Evolutionary conservation across 2,329 filamentous ascomycete genomes (phyloP), one percentile per base, ranked within the genome.

Genomic region (Ceratocystis alfenasii): DNA sequence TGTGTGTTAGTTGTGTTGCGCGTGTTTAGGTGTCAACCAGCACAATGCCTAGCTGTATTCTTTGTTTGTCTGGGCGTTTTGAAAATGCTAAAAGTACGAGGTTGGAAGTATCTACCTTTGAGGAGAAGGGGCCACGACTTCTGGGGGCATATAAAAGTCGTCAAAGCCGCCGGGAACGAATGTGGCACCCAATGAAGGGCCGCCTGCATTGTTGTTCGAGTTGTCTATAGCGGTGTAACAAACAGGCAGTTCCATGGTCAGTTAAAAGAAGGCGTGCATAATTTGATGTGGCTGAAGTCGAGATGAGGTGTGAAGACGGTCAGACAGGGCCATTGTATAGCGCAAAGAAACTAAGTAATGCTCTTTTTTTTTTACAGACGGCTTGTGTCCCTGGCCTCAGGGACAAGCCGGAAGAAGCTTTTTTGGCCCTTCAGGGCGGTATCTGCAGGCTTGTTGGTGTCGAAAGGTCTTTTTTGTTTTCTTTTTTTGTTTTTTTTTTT

Each of bases 111-210:
- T 80, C 71, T 72, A 84, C 82, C 82, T 78, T 75, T 84, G 82
- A 69, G 82, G 82, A 62, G 79, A 74, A 67, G 82, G 82, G 67
- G 82, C 81, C 69, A 83, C 74, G 69, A 84, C 81, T 72, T 84
- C 81, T 68, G 82, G 82, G 62, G 66, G 66, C 80, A 84, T 81
- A 72, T 81, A 83, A 71, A 81, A 84, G 73, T 84, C 82, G 73
- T 84, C 82, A 66, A 78, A 77, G 65, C 80, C 81, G 68, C 81
- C 80, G 44, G 82, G 82, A 66, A 83, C 80, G 72, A 84, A 84
- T 60, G 82, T 84, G 69, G 82, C 82, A 71, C 80, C 79, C 69
- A 83, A 62, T 28, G 62, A 62, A 60, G 64, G 67, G 46, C 62
- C 65, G 73, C 57, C 36, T 25, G 44, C 25, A 48, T 57, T 50